A percentile compares a stretch with the other conserved stretches of the same genome.
Conservation (phyloP, 169 alveolate genomes). For the Plasmodium ovale region DNA sequence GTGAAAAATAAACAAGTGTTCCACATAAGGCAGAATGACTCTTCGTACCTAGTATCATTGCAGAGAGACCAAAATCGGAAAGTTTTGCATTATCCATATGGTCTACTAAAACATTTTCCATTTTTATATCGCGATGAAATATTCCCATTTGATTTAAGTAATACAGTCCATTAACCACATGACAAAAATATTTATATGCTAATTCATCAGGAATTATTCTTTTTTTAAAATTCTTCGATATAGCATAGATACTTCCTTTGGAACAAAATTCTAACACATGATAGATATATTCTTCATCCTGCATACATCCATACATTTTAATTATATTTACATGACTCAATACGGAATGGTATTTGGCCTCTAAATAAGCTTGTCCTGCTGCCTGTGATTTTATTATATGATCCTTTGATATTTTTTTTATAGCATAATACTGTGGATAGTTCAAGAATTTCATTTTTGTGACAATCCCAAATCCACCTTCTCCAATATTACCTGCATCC, state of each 20-base stretch:
- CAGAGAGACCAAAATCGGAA: constrained; percentile 80
- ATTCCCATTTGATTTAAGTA: constrained; percentile 78
- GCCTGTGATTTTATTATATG: constrained; percentile 74
- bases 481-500: constrained; percentile 73
- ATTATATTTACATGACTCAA: constrained; percentile 73
- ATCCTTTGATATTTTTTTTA: constrained; percentile 72
- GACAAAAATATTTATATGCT: constrained; percentile 74
- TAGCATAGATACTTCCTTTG: constrained; percentile 70
- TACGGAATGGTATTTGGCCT: constrained; percentile 70
- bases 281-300: constrained; percentile 53
- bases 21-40: constrained; percentile 89
- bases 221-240: constrained; percentile 61
- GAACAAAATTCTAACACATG: constrained; percentile 70
- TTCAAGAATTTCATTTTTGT: constrained; percentile 69
- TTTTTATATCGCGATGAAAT: constrained; percentile 83
- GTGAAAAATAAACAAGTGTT: constrained; percentile 93
- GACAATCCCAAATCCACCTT: constrained; percentile 72
- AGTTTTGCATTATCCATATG: constrained; percentile 73
- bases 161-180: constrained; percentile 70
- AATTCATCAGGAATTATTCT: constrained; percentile 72
- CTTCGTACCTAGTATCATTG: constrained; percentile 44
- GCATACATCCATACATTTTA: constrained; percentile 77
- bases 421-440: constrained; percentile 60
- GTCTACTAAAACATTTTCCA: constrained; percentile 82
- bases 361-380: constrained; percentile 73